A percentile compares a stretch with the other conserved stretches of the same genome.
These are phyloP conservation scores for Irpex lacteus DNA, from an alignment of 1,284 basidiomycete species.

Conservation along the genomic window DNA sequence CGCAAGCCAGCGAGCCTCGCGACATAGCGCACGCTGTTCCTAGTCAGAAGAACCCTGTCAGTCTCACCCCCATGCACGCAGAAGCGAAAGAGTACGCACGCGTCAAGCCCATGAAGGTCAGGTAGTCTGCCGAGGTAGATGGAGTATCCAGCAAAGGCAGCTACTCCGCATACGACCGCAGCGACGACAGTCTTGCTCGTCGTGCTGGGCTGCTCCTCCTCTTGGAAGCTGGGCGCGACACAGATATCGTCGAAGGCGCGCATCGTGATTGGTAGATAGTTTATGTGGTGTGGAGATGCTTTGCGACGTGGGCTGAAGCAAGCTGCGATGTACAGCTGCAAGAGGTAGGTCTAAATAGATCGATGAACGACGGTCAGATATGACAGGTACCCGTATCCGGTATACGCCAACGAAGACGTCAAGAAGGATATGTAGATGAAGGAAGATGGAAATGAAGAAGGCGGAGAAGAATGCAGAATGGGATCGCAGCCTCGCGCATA, in stretches of 20 bases:
- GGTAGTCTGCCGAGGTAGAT: background rate
- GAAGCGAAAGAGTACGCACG: background rate
- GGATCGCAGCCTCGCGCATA: background rate
- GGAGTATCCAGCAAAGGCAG: background rate
- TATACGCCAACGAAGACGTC: background rate
- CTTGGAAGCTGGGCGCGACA: background rate
- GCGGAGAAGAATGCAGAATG: background rate
- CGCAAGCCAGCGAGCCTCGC: background rate
- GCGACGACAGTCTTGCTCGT: slow-evolving; percentile 1
- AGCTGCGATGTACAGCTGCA: background rate
- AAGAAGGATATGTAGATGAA: background rate
- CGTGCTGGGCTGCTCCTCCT: background rate
- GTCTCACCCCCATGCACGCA: background rate
- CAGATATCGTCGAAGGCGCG: slow-evolving; percentile 3
- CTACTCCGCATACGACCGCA: background rate
- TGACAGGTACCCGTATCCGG: background rate
- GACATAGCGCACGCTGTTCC: slow-evolving; percentile 1
- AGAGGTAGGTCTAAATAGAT: background rate
- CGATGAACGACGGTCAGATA: background rate
- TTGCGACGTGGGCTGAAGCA: background rate
- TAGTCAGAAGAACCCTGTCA: background rate
- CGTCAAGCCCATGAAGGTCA: background rate
- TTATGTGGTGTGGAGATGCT: background rate
- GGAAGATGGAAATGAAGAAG: background rate
- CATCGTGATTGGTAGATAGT: background rate